These are phyloP conservation scores for Escallonia rubra DNA, from an alignment of 129 eudicot species.

Conservation along the genomic window DNA sequence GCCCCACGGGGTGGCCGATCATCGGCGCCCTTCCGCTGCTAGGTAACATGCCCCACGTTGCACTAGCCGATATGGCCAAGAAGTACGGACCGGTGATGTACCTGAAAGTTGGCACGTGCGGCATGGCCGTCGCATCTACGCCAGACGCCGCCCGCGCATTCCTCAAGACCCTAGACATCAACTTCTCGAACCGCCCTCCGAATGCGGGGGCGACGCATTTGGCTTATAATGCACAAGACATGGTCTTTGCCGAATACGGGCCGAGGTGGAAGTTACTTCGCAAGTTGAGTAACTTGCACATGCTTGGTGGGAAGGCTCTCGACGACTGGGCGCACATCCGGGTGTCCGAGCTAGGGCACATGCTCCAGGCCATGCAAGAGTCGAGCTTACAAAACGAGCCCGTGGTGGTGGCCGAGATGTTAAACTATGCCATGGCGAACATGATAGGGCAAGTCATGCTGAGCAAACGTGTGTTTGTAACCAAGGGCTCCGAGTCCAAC, in stretches of 20 bases:
- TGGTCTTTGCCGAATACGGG: background rate
- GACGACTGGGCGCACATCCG: slow-evolving; percentile 12
- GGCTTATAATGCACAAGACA: background rate
- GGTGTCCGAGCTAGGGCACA: slow-evolving; percentile 4
- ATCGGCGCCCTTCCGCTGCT: slow-evolving; percentile 7
- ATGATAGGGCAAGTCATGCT: slow-evolving; percentile 24
- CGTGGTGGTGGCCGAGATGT: slow-evolving; percentile 26
- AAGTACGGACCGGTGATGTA: slow-evolving; percentile 19
- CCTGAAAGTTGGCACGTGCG: background rate
- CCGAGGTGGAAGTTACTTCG: slow-evolving; percentile 19
- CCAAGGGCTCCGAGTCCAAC: background rate
- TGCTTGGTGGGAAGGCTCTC: slow-evolving; percentile 10
- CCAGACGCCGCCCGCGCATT: slow-evolving; percentile 2
- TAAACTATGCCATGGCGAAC: slow-evolving; percentile 29
- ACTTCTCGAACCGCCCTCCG: slow-evolving; percentile 3
- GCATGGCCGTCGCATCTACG: background rate
- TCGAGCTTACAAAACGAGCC: slow-evolving; percentile 9
- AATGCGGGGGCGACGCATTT: background rate
- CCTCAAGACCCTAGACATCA: slow-evolving; percentile 7
- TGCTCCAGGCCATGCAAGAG: slow-evolving; percentile 13
- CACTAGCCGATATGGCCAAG: background rate
- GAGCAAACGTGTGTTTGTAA: slow-evolving; percentile 1
- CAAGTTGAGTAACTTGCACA: slow-evolving; percentile 10
- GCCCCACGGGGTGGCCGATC: background rate
- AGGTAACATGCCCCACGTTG: slow-evolving; percentile 8